Evolutionary conservation across 768 basidiomycete species (phyloP).

Genomic region (Trametes cingulata): DNA sequence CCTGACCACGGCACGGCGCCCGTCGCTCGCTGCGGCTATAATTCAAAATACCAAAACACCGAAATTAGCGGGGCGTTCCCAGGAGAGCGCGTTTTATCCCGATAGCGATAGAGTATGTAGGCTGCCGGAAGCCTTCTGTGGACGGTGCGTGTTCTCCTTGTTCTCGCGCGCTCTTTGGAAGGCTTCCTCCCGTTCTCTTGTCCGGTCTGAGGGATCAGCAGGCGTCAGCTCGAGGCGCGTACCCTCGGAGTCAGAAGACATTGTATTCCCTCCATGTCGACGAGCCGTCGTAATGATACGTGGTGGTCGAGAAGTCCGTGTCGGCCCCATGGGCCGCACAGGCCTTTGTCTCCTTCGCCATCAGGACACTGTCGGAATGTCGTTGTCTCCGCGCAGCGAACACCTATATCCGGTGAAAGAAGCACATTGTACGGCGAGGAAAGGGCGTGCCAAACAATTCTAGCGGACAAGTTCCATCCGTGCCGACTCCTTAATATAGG

Average conservation of each 20-base stretch:
- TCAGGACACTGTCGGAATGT: not conserved
- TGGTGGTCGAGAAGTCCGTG: not conserved
- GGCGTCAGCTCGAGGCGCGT: not conserved
- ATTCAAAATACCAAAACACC: not conserved
- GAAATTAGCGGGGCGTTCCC: not conserved
- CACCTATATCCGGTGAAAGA: slow-evolving; percentile 8
- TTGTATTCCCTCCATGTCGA: not conserved
- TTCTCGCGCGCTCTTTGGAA: slow-evolving; percentile 5
- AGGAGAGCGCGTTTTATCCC: not conserved
- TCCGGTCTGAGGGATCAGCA: not conserved
- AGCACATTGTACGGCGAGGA: slow-evolving; percentile 2
- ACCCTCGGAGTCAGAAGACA: not conserved
- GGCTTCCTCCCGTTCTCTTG: not conserved
- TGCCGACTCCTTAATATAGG: not conserved
- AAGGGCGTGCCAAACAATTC: not conserved
- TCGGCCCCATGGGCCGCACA: not conserved
- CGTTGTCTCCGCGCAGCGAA: not conserved
- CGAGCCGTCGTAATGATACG: no score
- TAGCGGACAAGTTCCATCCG: slow-evolving; percentile 4
- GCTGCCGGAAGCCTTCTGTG: not conserved
- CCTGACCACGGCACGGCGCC: not conserved
- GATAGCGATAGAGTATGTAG: slow-evolving; percentile 11
- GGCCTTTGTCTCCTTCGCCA: not conserved
- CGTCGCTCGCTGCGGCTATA: not conserved
- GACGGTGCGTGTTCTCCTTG: not conserved